phyloP scores from a whole-genome alignment of 257 asterid genomes.

The Lantana camara region DNA sequence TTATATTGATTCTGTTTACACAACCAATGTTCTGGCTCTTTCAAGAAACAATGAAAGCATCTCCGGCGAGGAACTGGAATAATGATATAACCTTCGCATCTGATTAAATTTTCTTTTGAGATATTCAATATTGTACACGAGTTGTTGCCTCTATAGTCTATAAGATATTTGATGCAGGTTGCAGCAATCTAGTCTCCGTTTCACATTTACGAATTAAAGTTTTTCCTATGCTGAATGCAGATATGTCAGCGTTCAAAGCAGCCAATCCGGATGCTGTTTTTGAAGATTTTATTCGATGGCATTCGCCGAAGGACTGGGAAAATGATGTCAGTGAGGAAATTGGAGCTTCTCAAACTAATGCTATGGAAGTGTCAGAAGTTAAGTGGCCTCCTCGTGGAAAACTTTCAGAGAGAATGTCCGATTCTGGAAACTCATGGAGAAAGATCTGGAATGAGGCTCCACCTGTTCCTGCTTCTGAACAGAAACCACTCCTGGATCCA shows the following conservation, averaged over 20 bases:
- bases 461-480: constrained; percentile 72
- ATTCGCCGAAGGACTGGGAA: constrained; percentile 99
- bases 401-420: constrained; percentile 95
- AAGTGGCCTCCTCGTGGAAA: constrained; percentile 94
- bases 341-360: constrained; percentile 40
- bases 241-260: constrained; percentile 95
- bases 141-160: background rate
- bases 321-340: constrained; percentile 37
- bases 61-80: no score
- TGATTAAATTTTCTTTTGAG: no score
- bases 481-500: constrained; percentile 90
- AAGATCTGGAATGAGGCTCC: constrained; percentile 80
- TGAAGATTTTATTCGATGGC: constrained; percentile 98
- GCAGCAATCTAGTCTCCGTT: no score
- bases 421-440: constrained; percentile 83
- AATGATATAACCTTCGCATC: no score
- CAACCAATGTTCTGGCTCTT: background rate
- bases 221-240: constrained; percentile 47
- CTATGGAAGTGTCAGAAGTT: constrained; percentile 25
- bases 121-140: background rate
- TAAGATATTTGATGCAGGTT: constrained; percentile 17
- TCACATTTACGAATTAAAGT: no score
- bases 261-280: constrained; percentile 93
- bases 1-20: background rate
- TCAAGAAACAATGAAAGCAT: background rate